These are phyloP conservation scores for Jaminaea rosea DNA, from an alignment of 1,284 basidiomycete genomes.

Conservation along the genomic window DNA sequence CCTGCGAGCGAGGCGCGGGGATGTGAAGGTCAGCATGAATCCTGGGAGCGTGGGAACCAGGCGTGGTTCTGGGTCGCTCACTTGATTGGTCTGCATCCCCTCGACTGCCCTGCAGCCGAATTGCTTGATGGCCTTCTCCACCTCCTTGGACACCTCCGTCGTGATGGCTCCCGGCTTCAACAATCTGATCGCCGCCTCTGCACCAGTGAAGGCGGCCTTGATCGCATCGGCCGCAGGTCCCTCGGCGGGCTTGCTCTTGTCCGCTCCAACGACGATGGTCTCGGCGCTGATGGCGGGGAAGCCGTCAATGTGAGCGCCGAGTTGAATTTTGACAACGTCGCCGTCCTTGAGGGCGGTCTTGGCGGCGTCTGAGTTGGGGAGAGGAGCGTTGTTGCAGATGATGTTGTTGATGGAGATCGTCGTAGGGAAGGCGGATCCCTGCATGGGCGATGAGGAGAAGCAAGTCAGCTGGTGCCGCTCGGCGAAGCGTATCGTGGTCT, in stretches of 20 bases:
- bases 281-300: constrained; percentile 81
- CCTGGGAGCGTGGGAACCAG: no score
- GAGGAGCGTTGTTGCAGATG: constrained; percentile 55
- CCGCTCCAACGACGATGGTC: constrained; percentile 56
- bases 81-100: constrained; percentile 74
- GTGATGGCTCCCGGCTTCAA: constrained; percentile 69
- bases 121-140: constrained; percentile 58
- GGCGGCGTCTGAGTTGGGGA: constrained; percentile 55
- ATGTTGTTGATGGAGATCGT: constrained; percentile 76
- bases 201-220: constrained; percentile 84
- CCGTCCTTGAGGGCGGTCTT: constrained; percentile 61
- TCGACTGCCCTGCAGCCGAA: constrained; percentile 44
- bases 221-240: constrained; percentile 80
- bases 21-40: no score
- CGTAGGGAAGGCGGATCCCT: constrained; percentile 71
- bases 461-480: background rate
- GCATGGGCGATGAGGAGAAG: background rate
- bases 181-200: constrained; percentile 63
- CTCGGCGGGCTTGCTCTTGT: constrained; percentile 68
- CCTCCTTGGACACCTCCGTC: constrained; percentile 82
- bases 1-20: no score
- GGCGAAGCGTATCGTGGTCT: background rate
- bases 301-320: constrained; percentile 92
- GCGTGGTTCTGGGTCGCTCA: no score
- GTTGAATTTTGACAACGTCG: constrained; percentile 90